Evolutionary conservation across 1,284 basidiomycete genomes (phyloP).

Genomic region (Tilletia horrida): DNA sequence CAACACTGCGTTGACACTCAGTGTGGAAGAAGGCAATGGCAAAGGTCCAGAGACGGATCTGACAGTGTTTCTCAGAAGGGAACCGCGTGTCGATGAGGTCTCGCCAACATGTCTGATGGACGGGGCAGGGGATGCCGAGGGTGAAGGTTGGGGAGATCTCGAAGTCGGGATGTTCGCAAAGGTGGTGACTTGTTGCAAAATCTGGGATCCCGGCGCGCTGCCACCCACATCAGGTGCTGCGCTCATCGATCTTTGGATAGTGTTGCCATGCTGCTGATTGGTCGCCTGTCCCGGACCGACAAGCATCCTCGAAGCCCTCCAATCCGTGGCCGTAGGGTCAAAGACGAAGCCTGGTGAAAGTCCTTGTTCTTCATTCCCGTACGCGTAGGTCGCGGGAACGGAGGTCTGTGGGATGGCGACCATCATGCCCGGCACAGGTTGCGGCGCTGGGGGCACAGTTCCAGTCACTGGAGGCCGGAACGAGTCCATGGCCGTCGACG

Average conservation of each 20-base stretch:
- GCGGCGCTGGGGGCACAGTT: no score
- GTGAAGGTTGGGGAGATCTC: constrained; percentile 25
- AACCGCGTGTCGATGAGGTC: no score
- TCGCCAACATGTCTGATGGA: no score
- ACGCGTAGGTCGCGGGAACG: neutral
- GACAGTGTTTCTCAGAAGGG: no score
- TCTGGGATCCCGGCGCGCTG: neutral
- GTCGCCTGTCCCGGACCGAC: constrained; percentile 22
- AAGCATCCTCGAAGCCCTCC: constrained; percentile 33
- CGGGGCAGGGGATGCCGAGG: constrained; percentile 24
- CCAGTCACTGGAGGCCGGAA: neutral
- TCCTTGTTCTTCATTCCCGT: neutral
- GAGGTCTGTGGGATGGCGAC: constrained; percentile 8
- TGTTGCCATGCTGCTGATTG: constrained; percentile 13
- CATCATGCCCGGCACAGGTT: constrained; percentile 12
- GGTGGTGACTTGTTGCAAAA: neutral
- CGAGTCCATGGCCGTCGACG: constrained; percentile 11
- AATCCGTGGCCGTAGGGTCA: neutral
- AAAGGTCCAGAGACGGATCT: neutral
- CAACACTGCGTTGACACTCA: no score
- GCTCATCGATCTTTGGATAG: constrained; percentile 31
- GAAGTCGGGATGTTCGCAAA: neutral
- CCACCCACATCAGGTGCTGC: constrained; percentile 32
- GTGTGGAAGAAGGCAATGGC: neutral
- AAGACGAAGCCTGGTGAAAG: neutral